Evolutionary conservation across 139 green algal genomes (phyloP).

Genomic region (Closterium sp.): DNA sequence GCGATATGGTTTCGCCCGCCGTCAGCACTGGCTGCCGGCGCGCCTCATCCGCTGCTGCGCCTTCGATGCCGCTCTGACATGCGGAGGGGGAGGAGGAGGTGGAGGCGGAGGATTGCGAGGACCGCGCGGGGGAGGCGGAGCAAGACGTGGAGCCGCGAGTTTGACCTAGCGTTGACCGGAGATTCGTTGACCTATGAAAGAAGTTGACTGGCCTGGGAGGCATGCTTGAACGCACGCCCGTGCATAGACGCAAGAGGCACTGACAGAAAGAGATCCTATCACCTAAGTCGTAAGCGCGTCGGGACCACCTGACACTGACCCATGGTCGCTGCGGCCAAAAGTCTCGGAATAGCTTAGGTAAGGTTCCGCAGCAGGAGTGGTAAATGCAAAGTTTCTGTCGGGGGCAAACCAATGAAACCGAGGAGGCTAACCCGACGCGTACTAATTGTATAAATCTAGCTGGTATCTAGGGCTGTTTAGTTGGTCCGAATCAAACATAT

Average conservation of each 20-base stretch:
- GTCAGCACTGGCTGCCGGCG: background rate
- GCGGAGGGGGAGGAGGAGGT: background rate
- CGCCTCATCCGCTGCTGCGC: background rate
- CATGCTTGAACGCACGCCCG: background rate
- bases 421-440: no score
- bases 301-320: background rate
- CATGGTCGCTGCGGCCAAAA: background rate
- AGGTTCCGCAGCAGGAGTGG: background rate
- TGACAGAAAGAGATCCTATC: background rate
- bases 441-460: no score
- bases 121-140: background rate
- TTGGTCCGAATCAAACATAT: no score
- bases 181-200: background rate
- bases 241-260: background rate
- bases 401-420: no score
- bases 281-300: background rate
- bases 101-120: background rate
- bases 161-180: background rate
- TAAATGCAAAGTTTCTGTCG: background rate
- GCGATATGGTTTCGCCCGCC: slow-evolving; percentile 19
- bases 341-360: background rate
- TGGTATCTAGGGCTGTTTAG: no score
- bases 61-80: background rate
- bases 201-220: background rate
- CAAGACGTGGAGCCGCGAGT: background rate